Percentiles rank a stretch among this genome's conserved stretches.
Conservation (phyloP, 2,329 filamentous ascomycete species). For the Claviceps humidiphila region DNA sequence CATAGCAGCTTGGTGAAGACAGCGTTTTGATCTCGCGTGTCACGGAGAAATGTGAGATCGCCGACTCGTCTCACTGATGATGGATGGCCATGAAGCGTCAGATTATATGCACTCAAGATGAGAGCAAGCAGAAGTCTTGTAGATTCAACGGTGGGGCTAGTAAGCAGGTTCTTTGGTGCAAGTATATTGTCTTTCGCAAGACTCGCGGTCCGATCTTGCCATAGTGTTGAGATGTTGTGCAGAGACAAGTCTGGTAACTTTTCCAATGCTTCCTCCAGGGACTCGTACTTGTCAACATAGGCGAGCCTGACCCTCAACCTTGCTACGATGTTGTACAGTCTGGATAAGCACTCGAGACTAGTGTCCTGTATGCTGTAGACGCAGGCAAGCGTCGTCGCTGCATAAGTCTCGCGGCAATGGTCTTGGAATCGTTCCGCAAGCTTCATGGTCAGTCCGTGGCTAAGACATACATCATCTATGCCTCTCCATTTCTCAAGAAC, state of each 20-base stretch:
- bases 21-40: slow-evolving; percentile 49
- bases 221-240: slow-evolving; percentile 11
- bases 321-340: slow-evolving; percentile 45
- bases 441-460: slow-evolving; percentile 42
- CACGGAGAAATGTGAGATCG: slow-evolving; percentile 51
- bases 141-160: slow-evolving; percentile 41
- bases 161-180: slow-evolving; percentile 48
- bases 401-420: slow-evolving; percentile 50
- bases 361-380: slow-evolving; percentile 54
- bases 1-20: slow-evolving; percentile 48
- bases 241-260: slow-evolving; percentile 27
- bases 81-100: slow-evolving; percentile 36
- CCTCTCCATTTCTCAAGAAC: slow-evolving; percentile 62
- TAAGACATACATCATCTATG: slow-evolving; percentile 55
- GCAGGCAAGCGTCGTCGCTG: slow-evolving; percentile 52
- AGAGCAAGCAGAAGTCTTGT: slow-evolving; percentile 50
- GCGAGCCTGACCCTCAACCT: slow-evolving; percentile 44
- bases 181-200: slow-evolving; percentile 35
- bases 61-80: slow-evolving; percentile 40
- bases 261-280: slow-evolving; percentile 34
- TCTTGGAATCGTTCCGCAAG: slow-evolving; percentile 47
- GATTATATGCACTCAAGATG: slow-evolving; percentile 45
- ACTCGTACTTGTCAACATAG: slow-evolving; percentile 41
- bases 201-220: slow-evolving; percentile 15
- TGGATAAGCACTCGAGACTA: slow-evolving; percentile 42